Conservation (phyloP, 805 yeast species). For the Pichia heedii region DNA sequence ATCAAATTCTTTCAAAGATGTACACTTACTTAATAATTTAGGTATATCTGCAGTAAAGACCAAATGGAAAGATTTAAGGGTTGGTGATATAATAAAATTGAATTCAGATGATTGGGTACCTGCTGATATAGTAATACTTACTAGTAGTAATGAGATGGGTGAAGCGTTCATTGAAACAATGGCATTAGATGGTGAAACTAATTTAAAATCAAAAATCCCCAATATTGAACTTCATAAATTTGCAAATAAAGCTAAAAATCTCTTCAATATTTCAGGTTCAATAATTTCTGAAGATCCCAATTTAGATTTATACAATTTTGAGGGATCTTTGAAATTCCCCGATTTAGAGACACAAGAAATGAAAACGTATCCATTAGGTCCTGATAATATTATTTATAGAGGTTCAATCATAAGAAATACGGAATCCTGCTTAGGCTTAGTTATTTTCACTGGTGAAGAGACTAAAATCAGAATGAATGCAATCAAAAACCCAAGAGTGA, state of each 20-base stretch:
- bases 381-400: slow-evolving; percentile 80
- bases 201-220: slow-evolving; percentile 67
- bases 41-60: slow-evolving; percentile 18
- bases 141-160: slow-evolving; percentile 57
- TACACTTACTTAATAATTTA: slow-evolving; percentile 10
- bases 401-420: slow-evolving; percentile 90
- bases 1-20: slow-evolving; percentile 20
- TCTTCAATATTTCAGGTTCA: slow-evolving; percentile 42
- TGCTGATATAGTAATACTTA: slow-evolving; percentile 72
- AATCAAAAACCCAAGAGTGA: slow-evolving; percentile 76
- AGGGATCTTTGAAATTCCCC: slow-evolving; percentile 52
- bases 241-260: slow-evolving; percentile 40
- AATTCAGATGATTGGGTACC: slow-evolving; percentile 88
- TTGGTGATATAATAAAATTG: slow-evolving; percentile 78
- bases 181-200: slow-evolving; percentile 97
- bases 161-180: slow-evolving; percentile 82
- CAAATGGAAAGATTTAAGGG: slow-evolving; percentile 70
- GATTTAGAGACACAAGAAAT: slow-evolving; percentile 19
- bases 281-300: slow-evolving; percentile 86
- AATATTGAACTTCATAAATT: slow-evolving; percentile 50
- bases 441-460: slow-evolving; percentile 91
- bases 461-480: slow-evolving; percentile 95
- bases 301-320: slow-evolving; percentile 81
- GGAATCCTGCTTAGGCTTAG: slow-evolving; percentile 61
- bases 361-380: slow-evolving; percentile 52